Percentiles rank a stretch among this genome's conserved stretches.
These are phyloP conservation scores for Pulveroboletus sp. DNA, from an alignment of 768 basidiomycete species.

Conservation along the genomic window DNA sequence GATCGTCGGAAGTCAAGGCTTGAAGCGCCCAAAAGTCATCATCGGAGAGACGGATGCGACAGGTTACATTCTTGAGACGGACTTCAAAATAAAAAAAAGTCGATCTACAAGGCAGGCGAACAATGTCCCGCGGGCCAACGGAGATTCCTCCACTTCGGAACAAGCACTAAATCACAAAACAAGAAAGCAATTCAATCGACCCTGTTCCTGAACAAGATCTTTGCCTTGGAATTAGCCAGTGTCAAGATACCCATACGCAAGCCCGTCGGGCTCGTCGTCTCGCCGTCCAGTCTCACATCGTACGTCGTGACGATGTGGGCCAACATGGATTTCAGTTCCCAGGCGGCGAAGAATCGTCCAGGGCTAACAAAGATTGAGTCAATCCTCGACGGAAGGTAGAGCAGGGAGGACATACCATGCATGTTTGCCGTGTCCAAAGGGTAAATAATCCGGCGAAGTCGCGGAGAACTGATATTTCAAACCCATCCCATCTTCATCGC, in stretches of 20 bases:
- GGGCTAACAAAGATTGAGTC: neutral
- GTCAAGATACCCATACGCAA: too few species aligned
- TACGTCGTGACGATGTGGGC: neutral
- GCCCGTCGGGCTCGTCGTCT: neutral
- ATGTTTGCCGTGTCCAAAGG: neutral
- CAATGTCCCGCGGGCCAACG: too few species aligned
- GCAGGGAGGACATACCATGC: neutral
- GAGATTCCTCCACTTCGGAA: too few species aligned
- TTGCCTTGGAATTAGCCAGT: neutral
- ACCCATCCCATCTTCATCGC: slow-evolving; percentile 31
- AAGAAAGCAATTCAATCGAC: too few species aligned
- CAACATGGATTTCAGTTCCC: neutral
- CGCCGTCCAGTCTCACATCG: neutral
- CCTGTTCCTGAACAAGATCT: neutral
- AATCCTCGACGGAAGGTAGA: neutral
- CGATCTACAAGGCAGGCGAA: too few species aligned
- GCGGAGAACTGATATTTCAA: neutral
- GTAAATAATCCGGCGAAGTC: neutral
- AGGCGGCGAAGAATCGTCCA: slow-evolving; percentile 11
- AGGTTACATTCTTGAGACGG: too few species aligned
- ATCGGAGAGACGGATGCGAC: too few species aligned
- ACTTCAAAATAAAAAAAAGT: too few species aligned
- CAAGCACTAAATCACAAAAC: too few species aligned
- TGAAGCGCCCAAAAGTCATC: too few species aligned
- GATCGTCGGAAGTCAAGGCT: too few species aligned